A percentile compares a stretch with the other conserved stretches of the same genome.
Conservation (phyloP, 805 yeast species). For the Pichia nanzhaoensis region DNA sequence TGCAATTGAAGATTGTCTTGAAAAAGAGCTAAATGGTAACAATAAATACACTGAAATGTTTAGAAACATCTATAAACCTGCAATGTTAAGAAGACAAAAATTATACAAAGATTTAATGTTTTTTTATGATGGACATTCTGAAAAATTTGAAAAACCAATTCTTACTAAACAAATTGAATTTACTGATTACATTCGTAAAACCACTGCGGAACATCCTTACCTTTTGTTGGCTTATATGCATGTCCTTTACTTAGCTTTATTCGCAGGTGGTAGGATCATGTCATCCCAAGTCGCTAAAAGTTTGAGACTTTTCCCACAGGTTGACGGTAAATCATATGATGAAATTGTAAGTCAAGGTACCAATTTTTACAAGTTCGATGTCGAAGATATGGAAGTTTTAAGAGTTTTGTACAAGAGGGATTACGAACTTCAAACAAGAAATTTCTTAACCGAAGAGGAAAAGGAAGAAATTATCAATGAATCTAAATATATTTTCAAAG, state of each 20-base stretch:
- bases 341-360: slow-evolving; percentile 60
- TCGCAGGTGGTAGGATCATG: slow-evolving; percentile 80
- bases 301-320: slow-evolving; percentile 68
- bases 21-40: slow-evolving; percentile 37
- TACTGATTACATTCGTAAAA: slow-evolving; percentile 49
- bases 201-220: slow-evolving; percentile 58
- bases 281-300: slow-evolving; percentile 59
- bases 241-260: slow-evolving; percentile 75
- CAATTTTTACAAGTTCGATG: slow-evolving; percentile 62
- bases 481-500: slow-evolving; percentile 55
- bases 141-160: slow-evolving; percentile 52
- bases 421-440: slow-evolving; percentile 71
- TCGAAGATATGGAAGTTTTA: slow-evolving; percentile 55
- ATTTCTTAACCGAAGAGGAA: slow-evolving; percentile 60
- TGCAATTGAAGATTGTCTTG: slow-evolving; percentile 50
- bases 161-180: slow-evolving; percentile 58
- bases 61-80: slow-evolving; percentile 60
- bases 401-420: slow-evolving; percentile 65
- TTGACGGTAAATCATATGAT: slow-evolving; percentile 56
- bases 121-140: slow-evolving; percentile 49
- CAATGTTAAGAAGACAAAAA: slow-evolving; percentile 53
- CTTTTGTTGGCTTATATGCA: slow-evolving; percentile 74
- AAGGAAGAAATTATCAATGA: slow-evolving; percentile 66
- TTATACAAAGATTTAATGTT: slow-evolving; percentile 59
- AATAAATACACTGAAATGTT: slow-evolving; percentile 42